Evolutionary conservation across 2,329 filamentous ascomycete genomes (phyloP).

Genomic region (Hyphodiscus sp.): DNA sequence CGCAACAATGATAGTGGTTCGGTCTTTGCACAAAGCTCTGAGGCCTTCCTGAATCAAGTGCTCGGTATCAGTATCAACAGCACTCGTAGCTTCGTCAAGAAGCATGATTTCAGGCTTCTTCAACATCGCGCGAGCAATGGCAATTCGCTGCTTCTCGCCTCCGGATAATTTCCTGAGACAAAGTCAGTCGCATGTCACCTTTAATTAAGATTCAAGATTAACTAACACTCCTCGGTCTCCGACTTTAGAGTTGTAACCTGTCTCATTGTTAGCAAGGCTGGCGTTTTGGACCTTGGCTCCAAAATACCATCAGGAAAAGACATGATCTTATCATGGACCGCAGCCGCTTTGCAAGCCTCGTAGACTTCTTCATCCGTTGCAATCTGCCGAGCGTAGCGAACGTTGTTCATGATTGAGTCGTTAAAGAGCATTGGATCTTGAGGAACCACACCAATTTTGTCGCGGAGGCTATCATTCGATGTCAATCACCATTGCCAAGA

Average conservation of each 20-base stretch:
- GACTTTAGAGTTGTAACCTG: constrained; percentile 40
- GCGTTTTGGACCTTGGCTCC: too few relatives aligned
- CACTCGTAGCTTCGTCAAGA: constrained; percentile 91
- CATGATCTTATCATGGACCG: constrained; percentile 51
- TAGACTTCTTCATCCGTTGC: constrained; percentile 27
- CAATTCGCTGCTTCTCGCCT: constrained; percentile 79
- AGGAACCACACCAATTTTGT: constrained; percentile 48
- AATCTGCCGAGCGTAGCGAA: constrained; percentile 26
- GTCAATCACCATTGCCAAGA: background rate
- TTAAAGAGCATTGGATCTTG: constrained; percentile 52
- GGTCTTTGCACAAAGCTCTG: constrained; percentile 39
- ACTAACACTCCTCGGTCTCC: constrained; percentile 42
- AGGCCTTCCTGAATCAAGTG: constrained; percentile 71
- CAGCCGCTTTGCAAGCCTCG: constrained; percentile 50
- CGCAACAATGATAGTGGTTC: constrained; percentile 41
- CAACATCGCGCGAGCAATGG: constrained; percentile 84
- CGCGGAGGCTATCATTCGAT: constrained; percentile 25
- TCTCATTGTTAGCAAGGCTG: background rate
- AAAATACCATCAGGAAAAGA: constrained; percentile 52
- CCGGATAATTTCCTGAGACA: constrained; percentile 76
- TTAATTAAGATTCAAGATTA: constrained; percentile 23
- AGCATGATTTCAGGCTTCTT: constrained; percentile 90
- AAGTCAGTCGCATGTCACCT: constrained; percentile 37
- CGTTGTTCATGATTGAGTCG: constrained; percentile 38
- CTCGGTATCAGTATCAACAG: constrained; percentile 90